Conservation (phyloP, 805 yeast genomes). For the Ascoidea rubescens region DNA sequence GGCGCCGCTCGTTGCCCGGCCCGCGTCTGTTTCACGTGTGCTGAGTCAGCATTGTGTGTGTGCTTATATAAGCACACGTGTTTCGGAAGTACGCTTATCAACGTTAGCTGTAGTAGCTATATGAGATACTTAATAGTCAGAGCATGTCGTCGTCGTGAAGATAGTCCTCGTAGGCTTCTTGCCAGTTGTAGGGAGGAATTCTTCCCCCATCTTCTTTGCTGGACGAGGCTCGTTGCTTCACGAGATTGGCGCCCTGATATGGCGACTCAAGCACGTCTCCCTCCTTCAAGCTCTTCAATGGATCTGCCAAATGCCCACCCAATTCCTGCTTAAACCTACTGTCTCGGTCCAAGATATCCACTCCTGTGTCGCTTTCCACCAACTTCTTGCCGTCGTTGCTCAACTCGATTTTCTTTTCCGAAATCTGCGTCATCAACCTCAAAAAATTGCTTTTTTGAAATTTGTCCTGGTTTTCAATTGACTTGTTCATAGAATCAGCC, state of each 20-base stretch:
- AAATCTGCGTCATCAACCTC: slow-evolving; percentile 26
- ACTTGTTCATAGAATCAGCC: not conserved
- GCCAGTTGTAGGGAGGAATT: not conserved
- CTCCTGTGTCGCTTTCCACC: slow-evolving; percentile 20
- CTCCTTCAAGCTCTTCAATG: not conserved
- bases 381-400: slow-evolving; percentile 22
- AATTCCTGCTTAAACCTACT: not conserved
- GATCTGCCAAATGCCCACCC: not conserved
- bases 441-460: slow-evolving; percentile 26
- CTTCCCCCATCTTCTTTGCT: not conserved
- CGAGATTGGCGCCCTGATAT: not conserved
- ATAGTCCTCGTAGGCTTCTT: not conserved
- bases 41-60: too few relatives aligned
- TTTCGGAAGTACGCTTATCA: too few relatives aligned
- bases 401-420: slow-evolving; percentile 25
- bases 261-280: not conserved
- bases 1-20: too few relatives aligned
- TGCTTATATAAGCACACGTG: too few relatives aligned
- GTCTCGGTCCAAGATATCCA: slow-evolving; percentile 16
- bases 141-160: not conserved
- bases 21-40: too few relatives aligned
- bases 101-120: too few relatives aligned
- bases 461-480: slow-evolving; percentile 11
- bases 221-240: not conserved
- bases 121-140: not conserved